These are phyloP conservation scores for Maudiozyma pseudohumilis DNA, from an alignment of 805 yeast species.

Conservation along the genomic window DNA sequence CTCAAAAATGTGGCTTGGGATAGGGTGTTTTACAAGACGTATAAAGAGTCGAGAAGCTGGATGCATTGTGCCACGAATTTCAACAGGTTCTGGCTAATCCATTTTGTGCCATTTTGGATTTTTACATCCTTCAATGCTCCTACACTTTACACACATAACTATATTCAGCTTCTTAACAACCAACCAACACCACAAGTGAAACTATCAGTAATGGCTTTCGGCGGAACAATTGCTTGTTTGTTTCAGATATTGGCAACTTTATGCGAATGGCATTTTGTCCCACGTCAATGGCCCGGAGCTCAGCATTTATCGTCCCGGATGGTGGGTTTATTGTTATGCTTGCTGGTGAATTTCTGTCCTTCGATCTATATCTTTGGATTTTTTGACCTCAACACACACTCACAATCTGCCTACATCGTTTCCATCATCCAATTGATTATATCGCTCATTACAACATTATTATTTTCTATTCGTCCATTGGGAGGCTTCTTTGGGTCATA, in stretches of 20 bases:
- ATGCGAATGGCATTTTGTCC: slow-evolving; percentile 54
- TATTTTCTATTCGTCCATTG: slow-evolving; percentile 54
- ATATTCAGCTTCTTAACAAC: slow-evolving; percentile 43
- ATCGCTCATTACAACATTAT: slow-evolving; percentile 43
- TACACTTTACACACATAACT: slow-evolving; percentile 51
- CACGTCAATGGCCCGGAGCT: slow-evolving; percentile 66
- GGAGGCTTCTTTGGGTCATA: slow-evolving; percentile 42
- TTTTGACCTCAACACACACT: slow-evolving; percentile 24
- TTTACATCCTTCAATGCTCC: slow-evolving; percentile 62
- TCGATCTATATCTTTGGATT: slow-evolving; percentile 39
- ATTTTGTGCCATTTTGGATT: slow-evolving; percentile 66
- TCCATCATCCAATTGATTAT: slow-evolving; percentile 47
- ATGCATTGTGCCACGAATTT: slow-evolving; percentile 62
- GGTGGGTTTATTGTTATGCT: slow-evolving; percentile 32
- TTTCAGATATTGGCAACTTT: slow-evolving; percentile 48
- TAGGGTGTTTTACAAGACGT: slow-evolving; percentile 63
- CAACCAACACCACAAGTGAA: slow-evolving; percentile 50
- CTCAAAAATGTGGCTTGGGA: slow-evolving; percentile 56
- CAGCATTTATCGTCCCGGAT: slow-evolving; percentile 45
- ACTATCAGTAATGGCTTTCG: slow-evolving; percentile 51
- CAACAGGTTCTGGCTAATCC: slow-evolving; percentile 73
- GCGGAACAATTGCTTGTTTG: slow-evolving; percentile 53
- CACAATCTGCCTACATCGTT: slow-evolving; percentile 31
- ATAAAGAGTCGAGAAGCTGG: slow-evolving; percentile 68
- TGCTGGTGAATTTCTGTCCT: slow-evolving; percentile 42